phyloP scores from a whole-genome alignment of 73 alveolate species.

The Paramecium sonneborni region DNA sequence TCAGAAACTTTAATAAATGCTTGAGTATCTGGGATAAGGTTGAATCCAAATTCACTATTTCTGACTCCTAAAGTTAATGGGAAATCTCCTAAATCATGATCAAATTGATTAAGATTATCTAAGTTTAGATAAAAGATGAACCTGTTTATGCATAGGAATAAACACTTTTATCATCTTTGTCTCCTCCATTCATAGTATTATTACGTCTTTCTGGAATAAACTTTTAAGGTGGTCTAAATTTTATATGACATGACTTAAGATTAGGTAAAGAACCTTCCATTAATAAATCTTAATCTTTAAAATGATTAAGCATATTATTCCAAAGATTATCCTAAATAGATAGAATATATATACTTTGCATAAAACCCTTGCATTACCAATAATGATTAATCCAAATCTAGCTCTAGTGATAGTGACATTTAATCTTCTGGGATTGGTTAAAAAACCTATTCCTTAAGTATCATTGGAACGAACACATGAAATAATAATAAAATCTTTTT shows the following conservation, averaged over 20 bases:
- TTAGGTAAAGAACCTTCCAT: conserved; percentile 95
- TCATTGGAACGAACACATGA: conserved; percentile 99
- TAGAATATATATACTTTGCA: background rate
- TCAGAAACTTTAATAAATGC: conserved; percentile 45
- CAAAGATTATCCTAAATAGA: conserved; percentile 75
- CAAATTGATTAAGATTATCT: conserved; percentile 55
- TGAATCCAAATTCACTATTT: conserved; percentile 61
- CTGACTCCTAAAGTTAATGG: conserved; percentile 59
- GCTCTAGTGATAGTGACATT: conserved; percentile 99
- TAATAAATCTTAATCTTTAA: conserved; percentile 91
- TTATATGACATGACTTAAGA: conserved; percentile 74
- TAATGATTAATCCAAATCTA: conserved; percentile 97
- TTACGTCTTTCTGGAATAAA: conserved; percentile 73
- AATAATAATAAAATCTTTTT: conserved; percentile 98
- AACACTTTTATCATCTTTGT: conserved; percentile 43
- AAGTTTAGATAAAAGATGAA: background rate
- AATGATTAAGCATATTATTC: conserved; percentile 94
- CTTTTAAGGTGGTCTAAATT: conserved; percentile 76
- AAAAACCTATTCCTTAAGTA: conserved; percentile 95
- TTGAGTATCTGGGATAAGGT: conserved; percentile 37
- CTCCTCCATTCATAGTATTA: conserved; percentile 7
- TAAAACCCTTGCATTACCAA: conserved; percentile 98
- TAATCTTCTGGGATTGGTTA: conserved; percentile 98
- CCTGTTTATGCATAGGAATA: background rate
- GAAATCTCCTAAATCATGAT: conserved; percentile 27